Base-by-base conservation (phyloP, 768 basidiomycete genomes). In the Podaxis carcinomalis region DNA sequence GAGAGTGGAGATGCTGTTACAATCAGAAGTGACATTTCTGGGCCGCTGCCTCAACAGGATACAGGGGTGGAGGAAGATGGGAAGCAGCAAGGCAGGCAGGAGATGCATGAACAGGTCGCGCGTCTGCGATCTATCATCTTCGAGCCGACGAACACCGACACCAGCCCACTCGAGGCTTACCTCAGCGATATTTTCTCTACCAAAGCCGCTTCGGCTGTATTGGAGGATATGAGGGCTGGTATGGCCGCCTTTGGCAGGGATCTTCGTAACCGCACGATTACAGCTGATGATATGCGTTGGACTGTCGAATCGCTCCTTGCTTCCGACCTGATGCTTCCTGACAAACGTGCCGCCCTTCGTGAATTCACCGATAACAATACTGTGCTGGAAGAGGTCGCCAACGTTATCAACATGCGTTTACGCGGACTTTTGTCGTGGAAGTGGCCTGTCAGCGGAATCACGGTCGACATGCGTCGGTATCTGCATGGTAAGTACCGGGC, bases 401-500 rank as follows among this genome's bases (percentile, higher is more conserved):
- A 74, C 46, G 78, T 81, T 0, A 62, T 81, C 44, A 79, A 72
- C 32, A 80, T 82, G 80, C 77, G 78, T 1, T 68, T 81, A 50
- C 71, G 75, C 1, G 70, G 70, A 55, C 61, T 81, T 9, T 72
- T 75, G 2, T 62, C 71, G 3, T 81, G 81, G 80, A 63, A 73
- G 1, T 82, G 80, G 80, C 78, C 79, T 3, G 63, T 63, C 2
- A 72, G 76, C 27, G 80, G 80, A 1, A 69, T 78, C 21, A 53
- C 63, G 25, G 70, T 81, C 5, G 78, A 82, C 54, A 78, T 80
- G 72, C 73, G 80, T 13, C 72, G 80, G 4, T 75, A 77, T 69
- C 68, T 82, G 35, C 79, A 78, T 62, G 81, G 81, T 1, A 81
- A 80, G 68, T 81, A 80, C 47, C 75, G 80, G 21, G 78, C 77